A percentile compares a stretch with the other conserved stretches of the same genome.
Evolutionary conservation across 2,329 filamentous ascomycete species (phyloP).

Genomic region (Epichloe festucae): DNA sequence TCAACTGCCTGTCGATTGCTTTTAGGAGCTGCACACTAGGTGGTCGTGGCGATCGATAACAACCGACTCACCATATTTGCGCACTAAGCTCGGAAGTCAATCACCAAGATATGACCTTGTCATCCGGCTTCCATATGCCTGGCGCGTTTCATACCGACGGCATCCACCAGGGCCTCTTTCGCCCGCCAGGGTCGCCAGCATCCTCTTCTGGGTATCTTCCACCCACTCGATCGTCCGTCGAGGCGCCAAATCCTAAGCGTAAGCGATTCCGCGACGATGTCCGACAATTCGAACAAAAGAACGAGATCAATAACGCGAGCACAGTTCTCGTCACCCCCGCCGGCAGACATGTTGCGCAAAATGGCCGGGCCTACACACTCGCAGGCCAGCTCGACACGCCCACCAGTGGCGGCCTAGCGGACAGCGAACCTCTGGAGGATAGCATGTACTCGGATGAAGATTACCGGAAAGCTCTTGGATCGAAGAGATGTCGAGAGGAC

Average conservation of each 20-base stretch:
- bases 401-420: conserved; percentile 16
- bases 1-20: no score
- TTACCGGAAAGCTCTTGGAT: conserved; percentile 39
- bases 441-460: conserved; percentile 45
- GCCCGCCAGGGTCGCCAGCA: conserved; percentile 30
- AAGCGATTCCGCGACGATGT: conserved; percentile 27
- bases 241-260: conserved; percentile 25
- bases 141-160: conserved; percentile 22
- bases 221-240: conserved; percentile 10
- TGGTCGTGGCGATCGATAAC: not conserved
- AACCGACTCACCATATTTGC: not conserved
- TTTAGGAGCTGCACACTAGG: not conserved
- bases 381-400: conserved; percentile 42
- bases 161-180: conserved; percentile 33
- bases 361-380: conserved; percentile 28
- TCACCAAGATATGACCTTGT: conserved; percentile 1
- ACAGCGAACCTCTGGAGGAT: conserved; percentile 31
- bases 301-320: not conserved
- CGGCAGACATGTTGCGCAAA: conserved; percentile 1
- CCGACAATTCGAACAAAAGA: not conserved
- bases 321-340: conserved; percentile 4
- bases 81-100: not conserved
- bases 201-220: conserved; percentile 28
- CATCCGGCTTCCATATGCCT: conserved; percentile 22
- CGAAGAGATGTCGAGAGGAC: conserved; percentile 28